Conservation (phyloP, 75 land plant genomes). For the Selaginella tamariscina region DNA sequence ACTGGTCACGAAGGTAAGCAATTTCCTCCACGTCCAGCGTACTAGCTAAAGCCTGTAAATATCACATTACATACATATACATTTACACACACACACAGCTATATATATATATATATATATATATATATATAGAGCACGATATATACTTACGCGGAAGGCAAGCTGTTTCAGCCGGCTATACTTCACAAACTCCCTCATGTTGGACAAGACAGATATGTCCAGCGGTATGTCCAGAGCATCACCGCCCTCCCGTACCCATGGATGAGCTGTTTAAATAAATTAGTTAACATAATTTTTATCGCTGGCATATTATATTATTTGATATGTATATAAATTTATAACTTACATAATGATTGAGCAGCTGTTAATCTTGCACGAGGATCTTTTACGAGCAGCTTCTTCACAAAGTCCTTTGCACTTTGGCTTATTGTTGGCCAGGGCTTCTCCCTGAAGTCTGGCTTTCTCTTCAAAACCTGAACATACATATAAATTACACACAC, state of each 20-base stretch:
- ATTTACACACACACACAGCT: no score
- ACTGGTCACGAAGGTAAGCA: conserved; percentile 75
- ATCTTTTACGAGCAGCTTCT: conserved; percentile 9
- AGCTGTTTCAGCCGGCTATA: conserved; percentile 90
- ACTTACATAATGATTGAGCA: conserved; percentile 7
- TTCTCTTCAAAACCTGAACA: conserved; percentile 8
- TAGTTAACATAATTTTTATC: neutral
- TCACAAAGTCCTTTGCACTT: conserved; percentile 10
- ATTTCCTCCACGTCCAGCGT: conserved; percentile 79
- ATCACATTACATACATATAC: neutral
- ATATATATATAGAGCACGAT: neutral
- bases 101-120: no score
- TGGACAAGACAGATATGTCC: conserved; percentile 79
- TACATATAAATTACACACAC: neutral
- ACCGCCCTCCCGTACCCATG: conserved; percentile 97
- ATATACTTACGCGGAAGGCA: conserved; percentile 56
- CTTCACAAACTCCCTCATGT: conserved; percentile 94
- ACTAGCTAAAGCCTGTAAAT: conserved; percentile 69
- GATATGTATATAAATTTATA: neutral
- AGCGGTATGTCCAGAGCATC: conserved; percentile 83
- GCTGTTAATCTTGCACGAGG: conserved; percentile 1
- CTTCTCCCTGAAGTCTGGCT: conserved; percentile 3
- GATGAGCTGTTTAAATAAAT: conserved; percentile 54
- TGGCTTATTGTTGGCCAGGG: conserved; percentile 1
- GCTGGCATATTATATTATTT: no score